Evolutionary conservation across 1,139 yeast genomes (phyloP).

Genomic region (Candida dubliniensis): DNA sequence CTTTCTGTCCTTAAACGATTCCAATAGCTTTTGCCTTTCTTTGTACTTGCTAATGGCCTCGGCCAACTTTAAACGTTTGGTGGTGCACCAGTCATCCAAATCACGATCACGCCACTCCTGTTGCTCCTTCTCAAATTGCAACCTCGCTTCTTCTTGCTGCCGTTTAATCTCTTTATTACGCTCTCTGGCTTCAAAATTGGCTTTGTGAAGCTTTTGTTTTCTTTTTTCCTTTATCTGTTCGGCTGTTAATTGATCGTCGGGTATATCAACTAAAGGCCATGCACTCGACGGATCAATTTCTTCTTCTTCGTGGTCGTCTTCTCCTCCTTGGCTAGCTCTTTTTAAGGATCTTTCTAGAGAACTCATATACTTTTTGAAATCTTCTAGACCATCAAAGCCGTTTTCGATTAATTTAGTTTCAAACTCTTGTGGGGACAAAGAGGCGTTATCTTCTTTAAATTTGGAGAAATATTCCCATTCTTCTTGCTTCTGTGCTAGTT

Average conservation of each 20-base stretch:
- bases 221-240: conserved; percentile 87
- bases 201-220: conserved; percentile 77
- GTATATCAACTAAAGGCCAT: conserved; percentile 79
- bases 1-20: conserved; percentile 82
- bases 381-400: conserved; percentile 75
- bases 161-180: conserved; percentile 77
- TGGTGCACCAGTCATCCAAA: conserved; percentile 75
- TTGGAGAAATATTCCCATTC: conserved; percentile 72
- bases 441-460: conserved; percentile 53
- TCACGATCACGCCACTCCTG: conserved; percentile 76
- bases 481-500: conserved; percentile 74
- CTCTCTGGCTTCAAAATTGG: conserved; percentile 85
- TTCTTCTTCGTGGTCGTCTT: conserved; percentile 41
- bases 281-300: conserved; percentile 50
- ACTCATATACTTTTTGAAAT: conserved; percentile 66
- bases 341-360: conserved; percentile 69
- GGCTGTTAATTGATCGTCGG: conserved; percentile 78
- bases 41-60: conserved; percentile 56
- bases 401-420: conserved; percentile 60
- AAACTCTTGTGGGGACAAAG: conserved; percentile 42
- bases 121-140: conserved; percentile 59
- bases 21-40: conserved; percentile 69
- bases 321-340: conserved; percentile 65
- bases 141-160: conserved; percentile 52
- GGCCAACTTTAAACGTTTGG: conserved; percentile 63